Percentiles rank a stretch among this genome's conserved stretches.
phyloP scores from a whole-genome alignment of 2,329 filamentous ascomycete genomes.

The Pseudogymnoascus sp. region DNA sequence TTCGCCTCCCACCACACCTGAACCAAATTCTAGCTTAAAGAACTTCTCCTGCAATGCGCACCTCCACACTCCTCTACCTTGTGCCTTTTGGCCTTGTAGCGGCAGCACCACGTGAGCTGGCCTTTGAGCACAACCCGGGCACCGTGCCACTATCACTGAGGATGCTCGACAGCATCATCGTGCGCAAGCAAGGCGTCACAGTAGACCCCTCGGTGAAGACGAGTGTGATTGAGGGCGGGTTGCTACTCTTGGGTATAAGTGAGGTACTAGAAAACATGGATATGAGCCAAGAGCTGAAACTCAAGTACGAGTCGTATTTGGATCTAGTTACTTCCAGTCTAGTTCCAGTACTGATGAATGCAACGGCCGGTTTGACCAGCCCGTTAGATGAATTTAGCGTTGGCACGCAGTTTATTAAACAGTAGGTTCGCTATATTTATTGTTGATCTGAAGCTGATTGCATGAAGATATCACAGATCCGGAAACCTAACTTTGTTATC shows the following conservation, averaged over 20 bases:
- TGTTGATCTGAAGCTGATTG: background rate
- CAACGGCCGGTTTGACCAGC: background rate
- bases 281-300: background rate
- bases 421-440: background rate
- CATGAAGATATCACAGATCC: background rate
- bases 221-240: conserved; percentile 9
- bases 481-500: background rate
- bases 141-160: conserved; percentile 11
- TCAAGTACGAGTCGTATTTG: conserved; percentile 9
- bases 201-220: conserved; percentile 12
- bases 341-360: background rate
- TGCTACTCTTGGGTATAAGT: conserved; percentile 8
- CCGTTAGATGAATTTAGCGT: conserved; percentile 10
- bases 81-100: background rate
- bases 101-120: background rate
- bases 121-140: background rate
- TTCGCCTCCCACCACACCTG: background rate
- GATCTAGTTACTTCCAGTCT: conserved; percentile 6
- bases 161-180: conserved; percentile 11
- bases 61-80: background rate
- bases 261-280: background rate
- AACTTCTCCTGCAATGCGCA: background rate
- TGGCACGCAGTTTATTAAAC: conserved; percentile 9
- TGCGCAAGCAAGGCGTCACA: background rate
- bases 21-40: background rate